Base-by-base conservation (phyloP, 345 rosid genomes). In the Gossypium herbaceum region DNA sequence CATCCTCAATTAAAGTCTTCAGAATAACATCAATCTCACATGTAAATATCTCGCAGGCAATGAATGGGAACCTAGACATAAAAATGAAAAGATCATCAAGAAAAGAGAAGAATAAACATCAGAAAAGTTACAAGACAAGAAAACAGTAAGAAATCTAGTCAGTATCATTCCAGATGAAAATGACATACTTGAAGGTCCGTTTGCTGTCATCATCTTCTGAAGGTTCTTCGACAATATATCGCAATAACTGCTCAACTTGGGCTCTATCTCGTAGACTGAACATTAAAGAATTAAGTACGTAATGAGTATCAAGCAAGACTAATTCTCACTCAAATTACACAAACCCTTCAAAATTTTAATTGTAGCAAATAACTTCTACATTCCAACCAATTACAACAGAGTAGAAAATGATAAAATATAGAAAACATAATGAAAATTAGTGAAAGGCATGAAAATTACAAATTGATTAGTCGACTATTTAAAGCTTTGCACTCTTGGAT, bases 401-500 rank as follows among this genome's bases (percentile, higher is more conserved):
- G 15, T 3, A 41, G 25, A 64, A 41, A 64, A 15, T 43, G 51
- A 4, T 41, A 0, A 13, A 41, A 64, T n/a, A 64, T 4, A 64
- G 34, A 5, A 4, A 64, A 43, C 47, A 64, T 22, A 48, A 22
- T 10, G 10, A 50, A 45, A 54, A 29, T 1, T 34, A 71, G 39
- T 29, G 19, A 11, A 65, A 55, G 19, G 48, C 34, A 41, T 11
- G 1, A 24, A 47, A 75, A 72, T 84, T 92, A 96, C 99, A 93
- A 96, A 70, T 91, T 92, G 25, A 95, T 93, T 41, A 95, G 98
- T 34, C 99, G 97, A 75, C 92, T 90, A 82, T 95, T 95, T 77
- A 95, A 84, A 61, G 92, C 97, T 85, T 93, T 95, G 99, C 99
- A 95, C 80, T 95, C 99, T 86, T 95, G 99, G 73, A 95, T 93